Base-by-base conservation (phyloP, 305 asterid genomes). In the Stenogyne calaminthoides region DNA sequence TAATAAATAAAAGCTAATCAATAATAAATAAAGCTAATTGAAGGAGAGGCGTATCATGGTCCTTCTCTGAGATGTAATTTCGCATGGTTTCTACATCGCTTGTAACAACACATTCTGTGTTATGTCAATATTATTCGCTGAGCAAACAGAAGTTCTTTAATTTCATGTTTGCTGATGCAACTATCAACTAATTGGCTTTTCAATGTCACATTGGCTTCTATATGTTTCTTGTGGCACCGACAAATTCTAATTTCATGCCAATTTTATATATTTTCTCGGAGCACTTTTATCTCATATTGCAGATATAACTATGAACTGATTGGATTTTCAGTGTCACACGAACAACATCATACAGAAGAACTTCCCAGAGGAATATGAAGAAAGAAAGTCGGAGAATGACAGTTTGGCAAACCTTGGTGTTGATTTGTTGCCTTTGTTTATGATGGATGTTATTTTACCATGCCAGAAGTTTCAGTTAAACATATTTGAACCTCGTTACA, bases 401-500 rank as follows among this genome's bases (percentile, higher is more conserved):
- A 87, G 84, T 76, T 73, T 87, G 71, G 82, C 89, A 70, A 82
- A 82, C 72, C 85, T 61, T 51, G 93, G 96, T 74, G 89, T 80
- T 80, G 93, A 93, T 81, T 77, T 91, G 80, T 71, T 93, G 80
- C 98, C 98, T 52, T 93, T 93, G 67, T 93, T 91, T 76, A 96
- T 91, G 81, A 89, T 89, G 97, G 97, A 93, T 75, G 93, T 91
- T 67, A 84, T 86, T 72, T 71, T 93, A 67, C 98, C 98, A 20
- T 93, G 98, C 85, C 96, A 91, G 85, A 93, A 89, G 86, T 76
- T 91, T 77, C 96, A 92, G 71, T 83, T 93, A 18, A 91, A 91
- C 83, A 91, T 89, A 77, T 89, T 89, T 81, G 98, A 91, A 80
- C 96, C 97, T 75, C 96, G 96, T 77, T 93, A 93, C 79, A 88